Evolutionary conservation across 192 early-diverging fungal species (phyloP).

Genomic region (Coemansia umbellata): DNA sequence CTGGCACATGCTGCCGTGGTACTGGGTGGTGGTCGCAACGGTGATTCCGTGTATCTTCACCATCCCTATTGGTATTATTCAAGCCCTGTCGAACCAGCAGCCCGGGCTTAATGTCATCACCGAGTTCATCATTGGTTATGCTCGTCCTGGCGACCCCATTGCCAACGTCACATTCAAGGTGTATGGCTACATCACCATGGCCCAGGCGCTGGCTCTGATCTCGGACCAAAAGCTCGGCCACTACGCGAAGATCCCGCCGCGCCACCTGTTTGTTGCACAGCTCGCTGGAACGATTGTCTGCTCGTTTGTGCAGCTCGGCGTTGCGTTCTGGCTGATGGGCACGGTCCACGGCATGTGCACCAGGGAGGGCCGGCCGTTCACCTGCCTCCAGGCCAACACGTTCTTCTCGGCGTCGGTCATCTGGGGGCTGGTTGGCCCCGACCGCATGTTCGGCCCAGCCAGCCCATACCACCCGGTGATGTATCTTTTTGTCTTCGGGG

Average conservation of each 20-base stretch:
- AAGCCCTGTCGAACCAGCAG: constrained; percentile 70
- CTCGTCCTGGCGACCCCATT: constrained; percentile 69
- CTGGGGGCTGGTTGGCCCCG: constrained; percentile 77
- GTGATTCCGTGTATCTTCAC: constrained; percentile 61
- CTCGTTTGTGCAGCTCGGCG: constrained; percentile 65
- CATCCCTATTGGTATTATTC: constrained; percentile 79
- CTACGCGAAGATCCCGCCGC: constrained; percentile 80
- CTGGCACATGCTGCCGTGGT: constrained; percentile 57
- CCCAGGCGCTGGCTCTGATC: constrained; percentile 67
- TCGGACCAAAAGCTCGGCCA: constrained; percentile 71
- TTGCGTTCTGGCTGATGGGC: constrained; percentile 63
- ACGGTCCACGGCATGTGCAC: constrained; percentile 59
- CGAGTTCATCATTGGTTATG: constrained; percentile 79
- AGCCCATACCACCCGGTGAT: constrained; percentile 53
- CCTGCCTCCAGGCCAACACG: constrained; percentile 55
- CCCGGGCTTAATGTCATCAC: constrained; percentile 80
- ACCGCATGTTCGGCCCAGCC: constrained; percentile 60
- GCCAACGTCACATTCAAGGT: constrained; percentile 86
- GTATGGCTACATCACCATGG: constrained; percentile 71
- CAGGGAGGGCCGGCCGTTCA: constrained; percentile 57
- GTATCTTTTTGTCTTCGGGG: constrained; percentile 59
- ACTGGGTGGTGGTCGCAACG: constrained; percentile 65
- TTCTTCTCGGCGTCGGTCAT: constrained; percentile 74
- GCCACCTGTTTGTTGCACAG: constrained; percentile 75
- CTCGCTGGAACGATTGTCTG: constrained; percentile 67